Evolutionary conservation across 2,329 filamentous ascomycete species (phyloP).

Genomic region (Atkinsonella hypoxylon): DNA sequence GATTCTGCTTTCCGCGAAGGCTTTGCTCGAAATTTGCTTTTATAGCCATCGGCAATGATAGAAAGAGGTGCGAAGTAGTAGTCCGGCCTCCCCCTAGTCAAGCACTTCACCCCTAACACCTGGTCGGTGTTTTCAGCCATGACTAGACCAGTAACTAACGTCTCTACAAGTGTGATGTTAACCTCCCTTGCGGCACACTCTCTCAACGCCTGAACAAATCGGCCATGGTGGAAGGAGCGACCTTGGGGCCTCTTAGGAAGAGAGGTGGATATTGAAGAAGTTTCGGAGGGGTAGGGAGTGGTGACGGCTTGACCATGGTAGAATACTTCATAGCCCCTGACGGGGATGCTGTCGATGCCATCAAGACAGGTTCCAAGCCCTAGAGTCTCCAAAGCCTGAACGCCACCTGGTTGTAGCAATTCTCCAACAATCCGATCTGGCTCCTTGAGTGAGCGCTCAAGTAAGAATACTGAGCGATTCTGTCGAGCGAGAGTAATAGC

Average conservation of each 20-base stretch:
- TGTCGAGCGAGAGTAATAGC: neutral
- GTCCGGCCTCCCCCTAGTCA: neutral
- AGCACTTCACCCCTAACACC: neutral
- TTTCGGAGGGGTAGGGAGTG: neutral
- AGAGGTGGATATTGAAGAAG: neutral
- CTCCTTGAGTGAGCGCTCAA: neutral
- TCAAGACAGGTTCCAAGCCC: neutral
- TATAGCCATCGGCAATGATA: neutral
- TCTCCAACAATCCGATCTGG: neutral
- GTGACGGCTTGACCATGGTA: neutral
- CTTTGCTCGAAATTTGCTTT: neutral
- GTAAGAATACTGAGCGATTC: neutral
- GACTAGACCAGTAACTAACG: neutral
- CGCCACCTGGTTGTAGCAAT: neutral
- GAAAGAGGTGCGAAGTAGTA: neutral
- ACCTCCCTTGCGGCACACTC: neutral
- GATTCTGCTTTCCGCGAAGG: neutral
- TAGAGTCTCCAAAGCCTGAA: neutral
- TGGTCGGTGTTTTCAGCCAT: neutral
- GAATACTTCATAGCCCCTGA: neutral
- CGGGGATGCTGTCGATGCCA: neutral
- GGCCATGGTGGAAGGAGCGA: neutral
- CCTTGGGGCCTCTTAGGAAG: neutral
- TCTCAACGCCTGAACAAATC: neutral
- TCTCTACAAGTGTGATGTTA: neutral